Base-by-base conservation (phyloP, 768 basidiomycete genomes). In the Phlegmacium glaucopus region DNA sequence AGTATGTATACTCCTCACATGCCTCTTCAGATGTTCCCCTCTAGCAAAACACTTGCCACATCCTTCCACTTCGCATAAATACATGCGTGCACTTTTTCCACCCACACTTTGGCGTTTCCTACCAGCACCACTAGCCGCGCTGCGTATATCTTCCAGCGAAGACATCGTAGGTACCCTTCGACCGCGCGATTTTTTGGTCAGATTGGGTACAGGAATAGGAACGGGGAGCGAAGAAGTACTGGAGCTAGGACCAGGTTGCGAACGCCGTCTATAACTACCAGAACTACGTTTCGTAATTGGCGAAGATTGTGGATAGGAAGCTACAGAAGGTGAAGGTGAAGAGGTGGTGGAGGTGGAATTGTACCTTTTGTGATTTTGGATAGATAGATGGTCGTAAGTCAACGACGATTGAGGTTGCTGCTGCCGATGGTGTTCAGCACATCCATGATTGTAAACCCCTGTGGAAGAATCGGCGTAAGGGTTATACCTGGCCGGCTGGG, bases 11-110 rank as follows among this genome's bases (percentile, higher is more conserved):
- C 85, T 87, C 55, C 90, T 70, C 34, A 94, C 78, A 63, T 94
- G 92, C 52, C 93, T 73, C 74, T 94, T 94, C 53, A 95, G 69
- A 63, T 95, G 93, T 66, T 95, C 93, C 16, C 87, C 86, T 26
- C 93, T 76, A 29, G 85, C 83, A 66, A 95, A 94, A 57, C 84
- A 87, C 68, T 93, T 93, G 36, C 85, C 87, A 63, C 93, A 94
- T 5, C 83, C 90, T 12, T 79, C 77, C 22, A 93, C 90, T 49
- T 78, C 77, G 71, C 91, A 94, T 40, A 79, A 71, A 63, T 90
- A 90, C 55, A 79, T 72, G 50, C 82, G 39, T 30, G 64, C 60
- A 8, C 55, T 52, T 52, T 73, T 59, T 61, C 72, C 55, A 61
- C 67, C 60, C 58, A 66, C 49, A n/a, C 50, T 41, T 61, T 60